phyloP scores from a whole-genome alignment of 2,329 filamentous ascomycete genomes.

The Elsinoe arachidis region DNA sequence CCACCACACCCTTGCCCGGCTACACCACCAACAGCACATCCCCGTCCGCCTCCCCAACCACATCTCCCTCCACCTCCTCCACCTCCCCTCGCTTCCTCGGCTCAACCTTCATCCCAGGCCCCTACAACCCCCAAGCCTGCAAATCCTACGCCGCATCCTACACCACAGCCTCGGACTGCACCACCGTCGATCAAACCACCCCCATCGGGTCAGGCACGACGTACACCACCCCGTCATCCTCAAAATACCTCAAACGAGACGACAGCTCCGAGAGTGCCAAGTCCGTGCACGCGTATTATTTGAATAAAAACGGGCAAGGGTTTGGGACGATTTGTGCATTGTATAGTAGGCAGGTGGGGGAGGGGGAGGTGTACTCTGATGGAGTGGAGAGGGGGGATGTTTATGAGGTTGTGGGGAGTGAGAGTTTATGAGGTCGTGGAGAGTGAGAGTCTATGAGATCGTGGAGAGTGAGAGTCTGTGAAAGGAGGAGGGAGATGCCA shows the following conservation, averaged over 20 bases:
- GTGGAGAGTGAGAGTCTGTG: not conserved
- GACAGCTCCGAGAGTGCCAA: slow-evolving; percentile 7
- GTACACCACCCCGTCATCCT: too few relatives aligned
- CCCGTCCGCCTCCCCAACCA: slow-evolving; percentile 17
- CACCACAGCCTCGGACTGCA: slow-evolving; percentile 17
- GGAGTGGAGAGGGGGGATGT: not conserved
- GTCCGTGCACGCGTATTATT: slow-evolving; percentile 19
- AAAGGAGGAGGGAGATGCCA: not conserved
- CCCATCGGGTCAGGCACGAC: slow-evolving; percentile 7
- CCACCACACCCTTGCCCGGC: not conserved
- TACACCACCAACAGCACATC: too few relatives aligned
- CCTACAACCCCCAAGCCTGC: slow-evolving; percentile 25
- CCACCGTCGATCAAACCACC: slow-evolving; percentile 15
- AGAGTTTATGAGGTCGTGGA: not conserved
- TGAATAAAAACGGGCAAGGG: slow-evolving; percentile 18
- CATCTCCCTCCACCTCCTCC: slow-evolving; percentile 12
- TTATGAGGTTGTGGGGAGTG: not conserved
- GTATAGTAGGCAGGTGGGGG: slow-evolving; percentile 11
- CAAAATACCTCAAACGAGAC: not conserved
- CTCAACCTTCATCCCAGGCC: slow-evolving; percentile 25
- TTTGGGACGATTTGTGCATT: slow-evolving; percentile 20
- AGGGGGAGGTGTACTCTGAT: not conserved
- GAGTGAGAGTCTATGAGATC: not conserved
- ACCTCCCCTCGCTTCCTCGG: slow-evolving; percentile 19
- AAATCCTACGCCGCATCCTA: slow-evolving; percentile 19